phyloP scores from a whole-genome alignment of 208 protist species.

The Borovskyia barvae region DNA sequence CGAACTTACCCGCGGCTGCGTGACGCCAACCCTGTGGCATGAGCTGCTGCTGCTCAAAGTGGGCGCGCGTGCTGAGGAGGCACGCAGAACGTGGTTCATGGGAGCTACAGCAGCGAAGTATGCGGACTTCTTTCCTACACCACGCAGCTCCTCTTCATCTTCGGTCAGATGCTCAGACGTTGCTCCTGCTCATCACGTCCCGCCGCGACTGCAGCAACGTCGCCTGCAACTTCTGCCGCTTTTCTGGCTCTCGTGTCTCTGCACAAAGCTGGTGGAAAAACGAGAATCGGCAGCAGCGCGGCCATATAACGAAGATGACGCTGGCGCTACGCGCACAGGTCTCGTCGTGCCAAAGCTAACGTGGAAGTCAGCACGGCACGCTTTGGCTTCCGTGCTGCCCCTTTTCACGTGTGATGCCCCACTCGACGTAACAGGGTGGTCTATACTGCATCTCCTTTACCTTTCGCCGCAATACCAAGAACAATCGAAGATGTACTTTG shows the following conservation, averaged over 20 bases:
- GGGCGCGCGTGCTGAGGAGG: slow-evolving; percentile 3
- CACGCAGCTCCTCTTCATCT: neutral
- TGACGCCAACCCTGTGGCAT: slow-evolving; percentile 13
- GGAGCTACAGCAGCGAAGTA: slow-evolving; percentile 2
- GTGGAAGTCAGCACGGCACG: slow-evolving; percentile 31
- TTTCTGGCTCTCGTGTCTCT: slow-evolving; percentile 60
- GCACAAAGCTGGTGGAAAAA: slow-evolving; percentile 16
- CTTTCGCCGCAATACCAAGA: neutral
- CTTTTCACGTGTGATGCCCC: slow-evolving; percentile 41
- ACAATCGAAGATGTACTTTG: no score
- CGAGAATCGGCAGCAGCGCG: neutral
- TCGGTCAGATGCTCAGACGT: neutral
- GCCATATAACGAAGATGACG: no score
- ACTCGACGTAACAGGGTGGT: slow-evolving; percentile 27
- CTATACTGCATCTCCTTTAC: slow-evolving; percentile 28
- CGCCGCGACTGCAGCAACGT: slow-evolving; percentile 41
- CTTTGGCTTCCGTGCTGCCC: slow-evolving; percentile 37
- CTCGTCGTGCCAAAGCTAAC: neutral
- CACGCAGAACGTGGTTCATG: slow-evolving; percentile 18
- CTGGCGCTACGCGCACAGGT: no score
- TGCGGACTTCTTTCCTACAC: neutral
- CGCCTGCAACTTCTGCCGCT: slow-evolving; percentile 68
- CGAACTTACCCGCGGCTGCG: slow-evolving; percentile 3
- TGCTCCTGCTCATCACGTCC: neutral
- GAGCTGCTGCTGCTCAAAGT: slow-evolving; percentile 23